Evolutionary conservation across 768 basidiomycete genomes (phyloP).

Genomic region (Phanerochaete carnosa): DNA sequence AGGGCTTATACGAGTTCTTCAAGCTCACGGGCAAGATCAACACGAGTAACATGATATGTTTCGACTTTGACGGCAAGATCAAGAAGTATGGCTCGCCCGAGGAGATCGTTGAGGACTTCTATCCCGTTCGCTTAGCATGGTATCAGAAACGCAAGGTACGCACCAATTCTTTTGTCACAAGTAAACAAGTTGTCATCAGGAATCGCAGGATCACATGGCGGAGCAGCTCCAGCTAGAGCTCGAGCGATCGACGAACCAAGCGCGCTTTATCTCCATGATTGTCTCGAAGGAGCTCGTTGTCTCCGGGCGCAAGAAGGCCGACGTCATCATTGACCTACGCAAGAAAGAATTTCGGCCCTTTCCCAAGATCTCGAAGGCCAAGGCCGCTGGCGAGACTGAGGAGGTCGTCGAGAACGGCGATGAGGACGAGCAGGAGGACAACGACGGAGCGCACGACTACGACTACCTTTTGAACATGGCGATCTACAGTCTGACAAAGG

Average conservation of each 20-base stretch:
- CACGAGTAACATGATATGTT: conserved; percentile 98
- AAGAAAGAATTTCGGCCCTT: conserved; percentile 87
- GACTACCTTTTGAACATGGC: conserved; percentile 96
- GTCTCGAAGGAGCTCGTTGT: conserved; percentile 79
- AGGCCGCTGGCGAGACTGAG: conserved; percentile 62
- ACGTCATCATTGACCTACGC: conserved; percentile 81
- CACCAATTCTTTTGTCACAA: neutral
- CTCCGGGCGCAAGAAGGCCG: conserved; percentile 83
- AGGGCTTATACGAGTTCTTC: conserved; percentile 90
- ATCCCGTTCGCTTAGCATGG: conserved; percentile 79
- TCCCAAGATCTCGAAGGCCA: conserved; percentile 72
- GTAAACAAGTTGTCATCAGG: neutral
- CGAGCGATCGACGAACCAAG: conserved; percentile 90
- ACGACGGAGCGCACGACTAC: conserved; percentile 59
- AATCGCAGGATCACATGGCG: conserved; percentile 72
- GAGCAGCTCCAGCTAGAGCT: conserved; percentile 76
- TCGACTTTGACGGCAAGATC: conserved; percentile 95
- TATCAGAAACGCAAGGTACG: conserved; percentile 95
- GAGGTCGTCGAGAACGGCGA: conserved; percentile 52
- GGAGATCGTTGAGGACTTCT: conserved; percentile 92
- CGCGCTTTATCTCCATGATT: conserved; percentile 96
- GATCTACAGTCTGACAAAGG: conserved; percentile 91
- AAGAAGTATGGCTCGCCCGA: conserved; percentile 89
- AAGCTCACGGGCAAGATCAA: conserved; percentile 81
- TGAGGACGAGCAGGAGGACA: conserved; percentile 49